Percentiles rank a stretch among this genome's conserved stretches.
Conservation (phyloP, 768 basidiomycete genomes). For the Phanerochaete carnosa region DNA sequence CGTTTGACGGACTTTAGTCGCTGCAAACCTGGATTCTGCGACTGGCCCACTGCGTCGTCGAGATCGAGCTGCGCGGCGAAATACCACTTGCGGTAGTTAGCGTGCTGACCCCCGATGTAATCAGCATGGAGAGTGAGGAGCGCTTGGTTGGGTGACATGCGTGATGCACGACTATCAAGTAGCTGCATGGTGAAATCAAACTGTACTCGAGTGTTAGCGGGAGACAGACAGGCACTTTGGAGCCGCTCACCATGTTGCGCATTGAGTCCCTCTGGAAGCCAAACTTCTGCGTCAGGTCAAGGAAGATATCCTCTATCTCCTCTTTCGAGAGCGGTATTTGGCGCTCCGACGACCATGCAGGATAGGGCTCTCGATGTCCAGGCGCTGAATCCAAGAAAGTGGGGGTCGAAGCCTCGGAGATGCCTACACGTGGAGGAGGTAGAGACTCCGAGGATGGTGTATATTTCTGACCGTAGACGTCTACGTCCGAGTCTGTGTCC, state of each 20-base stretch:
- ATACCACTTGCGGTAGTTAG: constrained; percentile 99
- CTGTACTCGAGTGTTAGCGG: constrained; percentile 32
- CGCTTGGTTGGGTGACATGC: constrained; percentile 96
- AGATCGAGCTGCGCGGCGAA: constrained; percentile 98
- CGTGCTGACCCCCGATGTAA: constrained; percentile 97
- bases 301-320: constrained; percentile 97
- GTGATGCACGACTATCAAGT: constrained; percentile 92
- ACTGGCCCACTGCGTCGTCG: constrained; percentile 92
- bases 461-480: constrained; percentile 65
- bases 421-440: constrained; percentile 54
- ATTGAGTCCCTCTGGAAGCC: constrained; percentile 95
- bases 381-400: constrained; percentile 65
- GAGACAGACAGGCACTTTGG: neutral
- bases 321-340: constrained; percentile 98
- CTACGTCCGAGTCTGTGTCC: constrained; percentile 84
- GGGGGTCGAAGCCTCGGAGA: constrained; percentile 70
- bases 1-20: constrained; percentile 71
- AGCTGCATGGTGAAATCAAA: constrained; percentile 99
- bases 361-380: constrained; percentile 78
- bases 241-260: constrained; percentile 79
- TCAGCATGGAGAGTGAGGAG: constrained; percentile 95
- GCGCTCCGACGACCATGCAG: constrained; percentile 90
- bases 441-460: constrained; percentile 76
- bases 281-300: constrained; percentile 97
- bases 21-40: constrained; percentile 86